These are phyloP conservation scores for Cytospora chrysosperma DNA, from an alignment of 2,329 filamentous ascomycete genomes.

Conservation along the genomic window DNA sequence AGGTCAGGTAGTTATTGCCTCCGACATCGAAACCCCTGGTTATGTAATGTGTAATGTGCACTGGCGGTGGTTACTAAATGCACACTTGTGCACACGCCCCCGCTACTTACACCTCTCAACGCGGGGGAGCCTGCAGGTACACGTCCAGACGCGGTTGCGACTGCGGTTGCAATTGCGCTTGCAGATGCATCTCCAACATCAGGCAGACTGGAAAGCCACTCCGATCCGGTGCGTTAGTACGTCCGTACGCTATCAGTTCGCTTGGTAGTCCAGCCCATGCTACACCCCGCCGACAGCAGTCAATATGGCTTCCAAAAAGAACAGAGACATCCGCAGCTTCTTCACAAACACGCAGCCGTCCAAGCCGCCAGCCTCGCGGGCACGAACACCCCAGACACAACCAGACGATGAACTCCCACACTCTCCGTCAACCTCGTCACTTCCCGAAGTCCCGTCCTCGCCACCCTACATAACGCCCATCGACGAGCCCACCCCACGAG, in stretches of 20 bases:
- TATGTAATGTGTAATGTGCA: background rate
- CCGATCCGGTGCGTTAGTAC: background rate
- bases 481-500: constrained; percentile 28
- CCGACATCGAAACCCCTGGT: background rate
- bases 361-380: constrained; percentile 9
- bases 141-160: background rate
- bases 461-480: constrained; percentile 27
- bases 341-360: constrained; percentile 32
- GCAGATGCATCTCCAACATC: background rate
- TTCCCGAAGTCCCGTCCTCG: constrained; percentile 18
- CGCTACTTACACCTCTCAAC: background rate
- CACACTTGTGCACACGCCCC: no score
- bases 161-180: background rate
- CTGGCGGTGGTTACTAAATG: background rate
- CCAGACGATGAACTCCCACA: background rate
- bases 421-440: background rate
- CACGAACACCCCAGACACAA: background rate
- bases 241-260: background rate
- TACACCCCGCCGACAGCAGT: background rate
- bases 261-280: background rate
- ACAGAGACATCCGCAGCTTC: constrained; percentile 39
- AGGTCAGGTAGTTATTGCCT: no score
- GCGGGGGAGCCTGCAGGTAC: background rate
- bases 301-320: constrained; percentile 21
- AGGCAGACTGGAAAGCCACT: background rate